Evolutionary conservation across 2,329 filamentous ascomycete species (phyloP), one percentile per base, ranked within the genome.

Genomic region (Diaporthe eres): DNA sequence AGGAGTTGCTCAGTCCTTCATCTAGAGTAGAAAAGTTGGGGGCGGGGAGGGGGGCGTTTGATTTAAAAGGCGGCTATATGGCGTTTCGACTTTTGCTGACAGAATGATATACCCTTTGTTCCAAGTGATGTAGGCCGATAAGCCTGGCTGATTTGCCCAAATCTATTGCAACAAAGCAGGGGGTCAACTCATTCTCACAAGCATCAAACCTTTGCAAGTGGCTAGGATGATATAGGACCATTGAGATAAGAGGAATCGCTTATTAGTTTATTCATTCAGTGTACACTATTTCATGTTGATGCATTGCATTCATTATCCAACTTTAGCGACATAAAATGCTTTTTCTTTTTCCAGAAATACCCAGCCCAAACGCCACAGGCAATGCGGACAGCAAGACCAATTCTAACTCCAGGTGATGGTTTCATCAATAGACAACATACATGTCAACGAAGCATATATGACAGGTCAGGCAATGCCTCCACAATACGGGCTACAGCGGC

Each of bases 401-500:
- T 31, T 34, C 42, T 57, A 74, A 49, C 53, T 39, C 63, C 72
- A 25, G 22, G 22, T 57, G 42, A n/a, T 51, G 34, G 39, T 37
- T 47, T 28, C 12, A 60, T 44, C 42, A 44, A 4, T 25, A n/a
- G n/a, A 34, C 31, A 28, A 34, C 31, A 28, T 22, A 55, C 37
- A 47, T 34, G 79, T 76, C 78, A 83, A 61, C 79, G 77, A 13
- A 82, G 73, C 83, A 85, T 85, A 71, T 84, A 85, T 2, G 83
- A 82, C 25, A 85, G 76, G 71, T 85, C 80, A 1, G 83, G 83
- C 2, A 85, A 77, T 13, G 77, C 77, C 3, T 65, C 67, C 4
- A 84, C 57, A 25, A 84, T 80, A 1, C 51, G 75, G 8, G 75
- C 71, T 2, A 78, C 80, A 7, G 76, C 17, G 4, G 39, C 53